phyloP scores from a whole-genome alignment of 768 basidiomycete genomes.

The Boletus pseudopeckii region DNA sequence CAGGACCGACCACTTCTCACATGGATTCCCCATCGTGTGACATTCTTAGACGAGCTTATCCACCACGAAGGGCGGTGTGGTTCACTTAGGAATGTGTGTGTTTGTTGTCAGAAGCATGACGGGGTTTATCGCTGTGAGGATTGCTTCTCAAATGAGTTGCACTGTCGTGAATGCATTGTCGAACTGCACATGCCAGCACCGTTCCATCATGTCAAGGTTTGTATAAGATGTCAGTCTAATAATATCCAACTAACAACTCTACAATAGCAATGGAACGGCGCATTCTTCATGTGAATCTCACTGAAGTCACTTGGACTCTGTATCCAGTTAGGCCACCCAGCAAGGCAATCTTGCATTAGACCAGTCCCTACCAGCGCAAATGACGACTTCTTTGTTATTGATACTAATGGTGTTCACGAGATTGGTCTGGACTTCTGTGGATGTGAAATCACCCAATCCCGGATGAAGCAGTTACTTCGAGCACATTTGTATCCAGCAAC shows the following conservation, averaged over 20 bases:
- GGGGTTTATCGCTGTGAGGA: conserved; percentile 10
- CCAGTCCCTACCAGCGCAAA: not conserved
- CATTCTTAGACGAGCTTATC: conserved; percentile 17
- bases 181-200: conserved; percentile 6
- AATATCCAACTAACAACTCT: not conserved
- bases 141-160: conserved; percentile 4
- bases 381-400: conserved; percentile 29
- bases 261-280: conserved; percentile 18
- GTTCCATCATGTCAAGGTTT: conserved; percentile 16
- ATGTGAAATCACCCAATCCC: conserved; percentile 18
- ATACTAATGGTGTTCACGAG: conserved; percentile 16
- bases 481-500: conserved; percentile 32
- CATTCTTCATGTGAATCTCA: conserved; percentile 10
- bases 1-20: conserved; percentile 9
- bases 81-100: not conserved
- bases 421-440: conserved; percentile 31
- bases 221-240: not conserved
- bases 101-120: not conserved
- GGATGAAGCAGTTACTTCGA: conserved; percentile 32
- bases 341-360: conserved; percentile 11
- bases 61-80: conserved; percentile 9
- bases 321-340: conserved; percentile 24
- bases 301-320: conserved; percentile 23
- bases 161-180: conserved; percentile 9
- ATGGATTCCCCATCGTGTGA: not conserved